Base-by-base conservation (phyloP, 2,329 filamentous ascomycete species). In the Dactylellina sp. region DNA sequence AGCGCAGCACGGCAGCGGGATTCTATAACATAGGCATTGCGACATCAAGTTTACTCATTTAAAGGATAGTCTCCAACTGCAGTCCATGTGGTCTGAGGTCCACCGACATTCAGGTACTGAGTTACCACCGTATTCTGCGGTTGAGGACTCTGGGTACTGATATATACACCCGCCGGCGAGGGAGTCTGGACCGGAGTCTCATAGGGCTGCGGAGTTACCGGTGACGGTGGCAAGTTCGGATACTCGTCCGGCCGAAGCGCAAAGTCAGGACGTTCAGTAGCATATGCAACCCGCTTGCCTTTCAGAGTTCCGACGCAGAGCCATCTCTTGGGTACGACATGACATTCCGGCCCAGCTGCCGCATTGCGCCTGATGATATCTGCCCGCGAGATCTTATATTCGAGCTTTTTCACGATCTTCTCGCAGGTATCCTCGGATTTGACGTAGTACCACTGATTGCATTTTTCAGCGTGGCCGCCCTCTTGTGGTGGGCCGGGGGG, bases 361-460 rank as follows among this genome's bases (percentile, higher is more conserved):
- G 11, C 25, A 49, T 74, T 74, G 60, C 70, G 66, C 5, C 2
- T 5, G 16, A 50, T 42, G 14, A 74, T 61, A 2, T 57, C 40
- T 0, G 28, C 20, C 4, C 32, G 16, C 1, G 25, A 42, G 4
- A 60, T 20, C 16, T 46, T 39, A 28, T 57, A 1, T 22, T 60
- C 9, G 18, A 52, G 37, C 25, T 7, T 28, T 11, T 40, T 12
- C 24, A 20, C 62, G 22, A 66, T 59, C 1, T 1, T 47, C 0
- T 52, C n/a, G 37, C 70, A 74, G 25, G 39, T 66, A 20, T 74
- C 70, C 4, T 53, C 55, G 9, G 40, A 12, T 39, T 66, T 42
- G n/a, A 74, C 52, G 2, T 42, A 22, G 11, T 74, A 62, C 70
- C 70, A 74, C 53, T 74, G 70, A 39, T 74, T 74, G 40, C 70